phyloP scores from a whole-genome alignment of 305 asterid species.

The Fraxinus platypoda region DNA sequence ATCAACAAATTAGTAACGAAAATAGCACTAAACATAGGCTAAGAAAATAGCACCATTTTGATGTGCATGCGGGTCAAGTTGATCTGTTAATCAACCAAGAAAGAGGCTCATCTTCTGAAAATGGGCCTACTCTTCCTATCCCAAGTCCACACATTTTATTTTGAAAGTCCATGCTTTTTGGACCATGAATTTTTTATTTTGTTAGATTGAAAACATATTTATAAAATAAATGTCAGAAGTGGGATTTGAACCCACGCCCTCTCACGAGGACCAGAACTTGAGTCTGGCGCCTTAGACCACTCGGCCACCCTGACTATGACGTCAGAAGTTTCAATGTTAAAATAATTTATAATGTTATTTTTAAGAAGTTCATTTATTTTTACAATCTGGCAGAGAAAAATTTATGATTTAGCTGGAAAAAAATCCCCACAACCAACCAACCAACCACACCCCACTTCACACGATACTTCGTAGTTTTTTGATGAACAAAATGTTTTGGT shows the following conservation, averaged over 20 bases:
- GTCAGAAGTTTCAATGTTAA: not conserved
- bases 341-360: too few species aligned
- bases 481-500: not conserved
- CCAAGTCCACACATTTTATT: not conserved
- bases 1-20: not conserved
- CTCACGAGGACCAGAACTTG: constrained; percentile 64
- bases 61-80: too few species aligned
- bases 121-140: not conserved
- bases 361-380: not conserved
- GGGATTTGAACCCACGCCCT: constrained; percentile 81
- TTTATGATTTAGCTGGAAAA: not conserved
- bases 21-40: too few species aligned
- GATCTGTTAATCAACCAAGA: not conserved
- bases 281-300: constrained; percentile 89
- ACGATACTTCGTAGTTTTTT: not conserved
- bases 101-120: not conserved
- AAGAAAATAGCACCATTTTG: too few species aligned
- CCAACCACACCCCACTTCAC: not conserved
- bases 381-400: not conserved
- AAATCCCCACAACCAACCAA: not conserved
- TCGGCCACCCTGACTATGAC: constrained; percentile 42
- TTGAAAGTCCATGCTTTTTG: too few species aligned
- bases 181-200: not conserved
- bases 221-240: constrained; percentile 12
- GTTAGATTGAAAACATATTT: not conserved